Percentiles rank a stretch among this genome's conserved stretches.
phyloP scores from a whole-genome alignment of 164 flowering plant genomes.

The Vitis cinerea region DNA sequence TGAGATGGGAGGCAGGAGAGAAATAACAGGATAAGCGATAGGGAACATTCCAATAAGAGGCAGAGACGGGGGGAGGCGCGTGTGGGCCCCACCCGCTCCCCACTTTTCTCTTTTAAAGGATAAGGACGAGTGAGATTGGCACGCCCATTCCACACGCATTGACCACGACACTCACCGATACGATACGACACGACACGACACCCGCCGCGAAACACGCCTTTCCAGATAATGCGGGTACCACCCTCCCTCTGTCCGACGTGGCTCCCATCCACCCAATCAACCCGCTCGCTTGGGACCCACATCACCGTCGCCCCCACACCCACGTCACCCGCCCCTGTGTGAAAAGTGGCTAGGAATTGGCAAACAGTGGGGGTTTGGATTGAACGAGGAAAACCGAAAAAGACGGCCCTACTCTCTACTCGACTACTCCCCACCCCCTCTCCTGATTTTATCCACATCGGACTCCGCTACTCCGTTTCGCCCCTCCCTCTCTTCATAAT shows the following conservation, averaged over 20 bases:
- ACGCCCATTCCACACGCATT: background rate
- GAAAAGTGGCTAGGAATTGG: no score
- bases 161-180: background rate
- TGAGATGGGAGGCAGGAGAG: no score
- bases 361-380: no score
- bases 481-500: background rate
- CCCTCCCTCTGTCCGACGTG: background rate
- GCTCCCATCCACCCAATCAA: background rate
- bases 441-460: constrained; percentile 15
- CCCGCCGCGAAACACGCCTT: constrained; percentile 1
- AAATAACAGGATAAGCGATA: no score
- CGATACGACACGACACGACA: background rate
- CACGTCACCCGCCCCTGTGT: no score
- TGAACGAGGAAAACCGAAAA: constrained; percentile 6
- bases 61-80: background rate
- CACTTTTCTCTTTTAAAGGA: constrained; percentile 6
- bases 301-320: no score
- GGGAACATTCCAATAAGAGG: background rate
- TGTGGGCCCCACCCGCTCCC: background rate
- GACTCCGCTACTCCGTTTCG: background rate
- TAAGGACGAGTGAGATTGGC: constrained; percentile 5
- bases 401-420: background rate
- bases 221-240: constrained; percentile 16
- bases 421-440: background rate
- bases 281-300: background rate